These are phyloP conservation scores for Acanthamoeba polyphaga DNA, from an alignment of 208 protist genomes.

Conservation along the genomic window DNA sequence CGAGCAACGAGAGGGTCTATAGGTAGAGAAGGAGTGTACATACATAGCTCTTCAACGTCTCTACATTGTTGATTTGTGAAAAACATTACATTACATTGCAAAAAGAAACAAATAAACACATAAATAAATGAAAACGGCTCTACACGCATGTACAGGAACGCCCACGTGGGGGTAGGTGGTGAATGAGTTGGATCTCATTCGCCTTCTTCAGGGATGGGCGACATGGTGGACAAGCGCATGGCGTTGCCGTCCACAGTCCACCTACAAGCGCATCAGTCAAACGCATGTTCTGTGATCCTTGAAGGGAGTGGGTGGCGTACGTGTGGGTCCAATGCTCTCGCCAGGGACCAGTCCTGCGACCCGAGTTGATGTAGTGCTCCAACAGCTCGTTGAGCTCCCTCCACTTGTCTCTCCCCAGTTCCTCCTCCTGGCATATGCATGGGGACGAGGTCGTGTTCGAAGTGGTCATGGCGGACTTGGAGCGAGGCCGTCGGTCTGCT, in stretches of 20 bases:
- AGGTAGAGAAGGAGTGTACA: too few relatives aligned
- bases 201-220: neutral
- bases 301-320: neutral
- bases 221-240: neutral
- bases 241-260: neutral
- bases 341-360: neutral
- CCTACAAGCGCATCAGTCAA: neutral
- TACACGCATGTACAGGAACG: neutral
- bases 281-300: neutral
- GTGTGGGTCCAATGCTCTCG: neutral
- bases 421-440: neutral
- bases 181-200: neutral
- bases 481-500: neutral
- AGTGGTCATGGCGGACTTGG: conserved; percentile 1
- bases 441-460: too few relatives aligned
- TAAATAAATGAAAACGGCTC: too few relatives aligned
- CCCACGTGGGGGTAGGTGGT: neutral
- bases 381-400: conserved; percentile 12
- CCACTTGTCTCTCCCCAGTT: neutral
- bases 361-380: neutral
- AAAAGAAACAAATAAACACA: too few relatives aligned
- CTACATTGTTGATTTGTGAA: too few relatives aligned
- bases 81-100: too few relatives aligned
- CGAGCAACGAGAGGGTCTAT: too few relatives aligned
- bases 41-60: too few relatives aligned